Evolutionary conservation across 78 protist species (phyloP), one percentile per base, ranked within the genome.

Genomic region (Dictyostelium citrinum): DNA sequence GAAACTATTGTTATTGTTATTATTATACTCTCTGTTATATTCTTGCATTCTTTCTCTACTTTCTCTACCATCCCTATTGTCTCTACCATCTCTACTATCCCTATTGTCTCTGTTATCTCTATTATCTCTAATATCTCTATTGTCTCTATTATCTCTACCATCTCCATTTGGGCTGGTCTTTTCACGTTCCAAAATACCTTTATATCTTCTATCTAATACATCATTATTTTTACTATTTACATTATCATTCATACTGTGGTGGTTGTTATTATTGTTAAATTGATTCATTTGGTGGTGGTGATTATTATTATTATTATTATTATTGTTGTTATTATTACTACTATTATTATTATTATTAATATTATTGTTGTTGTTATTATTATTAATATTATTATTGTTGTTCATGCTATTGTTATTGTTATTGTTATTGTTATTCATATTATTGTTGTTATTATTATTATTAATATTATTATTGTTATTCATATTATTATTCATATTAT

Each of bases 151-250:
- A 3, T 24, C 31, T 24, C 71, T 61, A 24, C 16, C 27, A 61
- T 24, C 72, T 11, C 72, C 72, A 64, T 29, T 64, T 27, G 72
- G 72, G 10, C 72, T 64, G 24, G 77, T 24, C 37, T 37, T 72
- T 37, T 72, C 78, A 35, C 78, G 39, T 10, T 71, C 78, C 33
- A 71, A 71, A 71, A 71, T 71, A 29, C 17, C 49, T 37, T 72
- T 72, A 37, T 29, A 72, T 72, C 46, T 72, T 29, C 46, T 72
- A 37, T 72, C 79, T 33, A 72, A 72, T 20, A 72, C 41, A 72
- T 72, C 46, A n/a, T 72, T 72, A 37, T 72, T 72, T 29, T 37
- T 72, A 72, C 46, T 72, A 72, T 72, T 72, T 64, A 64, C 72
- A 64, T 27, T 61, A 61, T 61, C 31, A 61, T 61, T 61, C 27